These are phyloP conservation scores for Solanum tarijense DNA, from an alignment of 257 asterid species.

Conservation along the genomic window DNA sequence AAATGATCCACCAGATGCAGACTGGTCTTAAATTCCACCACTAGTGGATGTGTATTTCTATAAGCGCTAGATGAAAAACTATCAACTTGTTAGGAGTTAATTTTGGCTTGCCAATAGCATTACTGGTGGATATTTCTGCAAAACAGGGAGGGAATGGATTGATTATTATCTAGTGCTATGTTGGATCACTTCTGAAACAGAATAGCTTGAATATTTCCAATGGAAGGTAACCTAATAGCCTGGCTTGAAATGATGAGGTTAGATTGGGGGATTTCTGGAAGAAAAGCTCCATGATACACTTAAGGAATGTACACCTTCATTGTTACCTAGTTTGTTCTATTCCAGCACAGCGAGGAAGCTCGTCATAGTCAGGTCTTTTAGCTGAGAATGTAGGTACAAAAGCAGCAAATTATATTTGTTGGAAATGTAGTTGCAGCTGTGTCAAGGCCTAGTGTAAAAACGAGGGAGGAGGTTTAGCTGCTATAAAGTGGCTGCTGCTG, in stretches of 20 bases:
- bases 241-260: background rate
- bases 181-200: background rate
- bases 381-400: background rate
- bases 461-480: background rate
- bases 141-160: background rate
- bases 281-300: background rate
- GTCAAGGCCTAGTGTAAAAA: background rate
- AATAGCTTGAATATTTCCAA: background rate
- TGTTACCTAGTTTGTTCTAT: background rate
- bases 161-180: background rate
- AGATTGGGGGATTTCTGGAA: background rate
- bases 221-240: background rate
- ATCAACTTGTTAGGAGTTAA: background rate
- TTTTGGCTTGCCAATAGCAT: background rate
- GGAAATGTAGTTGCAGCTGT: background rate
- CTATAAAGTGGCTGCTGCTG: background rate
- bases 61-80: background rate
- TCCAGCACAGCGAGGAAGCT: background rate
- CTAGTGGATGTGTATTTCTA: background rate
- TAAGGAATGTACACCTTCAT: background rate
- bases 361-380: background rate
- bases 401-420: background rate
- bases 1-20: background rate
- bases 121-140: background rate
- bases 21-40: background rate